Conservation (phyloP, 768 basidiomycete genomes). For the Kwoniella newhampshirensis region DNA sequence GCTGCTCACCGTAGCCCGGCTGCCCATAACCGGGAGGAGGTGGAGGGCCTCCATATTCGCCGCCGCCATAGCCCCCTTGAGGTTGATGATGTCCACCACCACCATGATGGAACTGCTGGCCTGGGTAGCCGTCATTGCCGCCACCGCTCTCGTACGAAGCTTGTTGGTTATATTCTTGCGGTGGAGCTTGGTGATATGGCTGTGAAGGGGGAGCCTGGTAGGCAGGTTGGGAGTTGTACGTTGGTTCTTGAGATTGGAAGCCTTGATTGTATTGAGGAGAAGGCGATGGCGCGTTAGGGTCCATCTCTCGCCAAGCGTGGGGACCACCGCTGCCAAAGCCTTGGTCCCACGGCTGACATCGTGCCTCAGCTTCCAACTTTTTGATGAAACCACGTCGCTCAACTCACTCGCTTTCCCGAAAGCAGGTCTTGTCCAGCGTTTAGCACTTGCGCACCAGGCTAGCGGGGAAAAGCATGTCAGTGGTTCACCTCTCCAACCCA, state of each 20-base stretch:
- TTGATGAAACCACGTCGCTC: not conserved
- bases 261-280: not conserved
- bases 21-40: constrained; percentile 5
- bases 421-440: constrained; percentile 52
- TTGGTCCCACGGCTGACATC: constrained; percentile 47
- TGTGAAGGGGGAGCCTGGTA: constrained; percentile 12
- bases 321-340: constrained; percentile 51
- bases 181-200: constrained; percentile 9
- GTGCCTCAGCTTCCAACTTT: constrained; percentile 1
- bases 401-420: constrained; percentile 45
- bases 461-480: constrained; percentile 5
- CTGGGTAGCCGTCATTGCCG: constrained; percentile 9
- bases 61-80: constrained; percentile 11
- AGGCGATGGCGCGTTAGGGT: constrained; percentile 17
- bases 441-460: constrained; percentile 50
- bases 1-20: constrained; percentile 7
- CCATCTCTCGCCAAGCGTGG: constrained; percentile 49
- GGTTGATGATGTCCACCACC: constrained; percentile 5
- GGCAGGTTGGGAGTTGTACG: not conserved
- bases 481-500: not conserved
- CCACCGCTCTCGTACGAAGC: constrained; percentile 8
- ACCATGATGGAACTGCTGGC: constrained; percentile 6
- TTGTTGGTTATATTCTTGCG: no score
- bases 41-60: constrained; percentile 12
- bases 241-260: no score